These are phyloP conservation scores for Naegleria fowleri DNA, from an alignment of 208 protist species.

Conservation along the genomic window DNA sequence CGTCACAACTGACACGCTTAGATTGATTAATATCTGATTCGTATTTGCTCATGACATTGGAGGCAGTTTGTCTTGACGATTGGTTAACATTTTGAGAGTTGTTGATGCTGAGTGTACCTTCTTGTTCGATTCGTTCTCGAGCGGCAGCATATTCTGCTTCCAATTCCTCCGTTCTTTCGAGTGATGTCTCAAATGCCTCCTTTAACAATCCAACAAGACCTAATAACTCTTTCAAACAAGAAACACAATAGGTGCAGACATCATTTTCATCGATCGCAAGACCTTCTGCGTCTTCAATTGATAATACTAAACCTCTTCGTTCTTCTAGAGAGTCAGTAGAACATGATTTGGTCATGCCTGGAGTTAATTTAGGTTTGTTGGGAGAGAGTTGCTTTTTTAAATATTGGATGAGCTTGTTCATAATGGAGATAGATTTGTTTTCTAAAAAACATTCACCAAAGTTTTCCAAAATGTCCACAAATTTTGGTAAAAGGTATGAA, in stretches of 20 bases:
- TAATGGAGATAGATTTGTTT: neutral
- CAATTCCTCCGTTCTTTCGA: neutral
- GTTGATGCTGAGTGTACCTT: neutral
- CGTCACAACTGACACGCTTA: neutral
- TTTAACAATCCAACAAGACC: neutral
- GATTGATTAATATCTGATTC: neutral
- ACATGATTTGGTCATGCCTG: neutral
- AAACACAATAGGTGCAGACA: neutral
- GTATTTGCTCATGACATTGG: neutral
- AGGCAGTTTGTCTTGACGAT: neutral
- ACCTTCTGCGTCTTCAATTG: neutral
- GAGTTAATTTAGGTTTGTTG: neutral
- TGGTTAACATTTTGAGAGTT: neutral
- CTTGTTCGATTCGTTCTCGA: neutral
- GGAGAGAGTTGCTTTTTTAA: neutral
- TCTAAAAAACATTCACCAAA: neutral
- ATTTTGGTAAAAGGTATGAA: neutral
- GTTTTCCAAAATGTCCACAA: neutral
- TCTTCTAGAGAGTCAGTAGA: neutral
- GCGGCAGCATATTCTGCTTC: neutral
- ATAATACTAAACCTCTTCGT: neutral
- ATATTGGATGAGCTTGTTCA: neutral
- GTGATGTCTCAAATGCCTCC: neutral
- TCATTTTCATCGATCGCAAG: neutral
- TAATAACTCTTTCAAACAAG: neutral